Conservation (phyloP, 2,329 filamentous ascomycete species). For the Hypoxylon sp. region DNA sequence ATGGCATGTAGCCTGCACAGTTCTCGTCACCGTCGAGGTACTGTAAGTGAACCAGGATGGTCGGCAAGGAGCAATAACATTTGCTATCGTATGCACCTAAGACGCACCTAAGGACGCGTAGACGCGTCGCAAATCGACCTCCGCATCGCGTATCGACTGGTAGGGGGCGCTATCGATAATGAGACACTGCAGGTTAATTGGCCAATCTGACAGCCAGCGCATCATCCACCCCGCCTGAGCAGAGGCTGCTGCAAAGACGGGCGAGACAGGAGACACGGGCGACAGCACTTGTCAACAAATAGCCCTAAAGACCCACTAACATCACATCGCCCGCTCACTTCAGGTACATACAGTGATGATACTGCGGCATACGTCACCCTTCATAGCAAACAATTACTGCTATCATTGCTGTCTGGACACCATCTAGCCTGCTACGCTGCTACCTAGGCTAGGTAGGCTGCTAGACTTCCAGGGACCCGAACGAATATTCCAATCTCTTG, state of each 20-base stretch:
- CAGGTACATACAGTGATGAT: slow-evolving; percentile 4
- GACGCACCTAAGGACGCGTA: slow-evolving; percentile 34
- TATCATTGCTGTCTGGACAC: not conserved
- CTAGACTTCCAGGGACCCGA: too few relatives aligned
- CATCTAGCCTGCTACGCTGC: too few relatives aligned
- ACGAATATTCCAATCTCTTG: slow-evolving; percentile 15
- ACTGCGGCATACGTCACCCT: slow-evolving; percentile 5
- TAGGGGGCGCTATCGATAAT: slow-evolving; percentile 31
- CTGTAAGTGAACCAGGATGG: not conserved
- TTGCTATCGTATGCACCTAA: not conserved
- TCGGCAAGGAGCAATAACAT: not conserved
- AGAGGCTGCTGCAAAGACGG: too few relatives aligned
- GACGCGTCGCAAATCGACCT: slow-evolving; percentile 36
- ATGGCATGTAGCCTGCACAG: slow-evolving; percentile 14
- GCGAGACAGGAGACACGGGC: too few relatives aligned
- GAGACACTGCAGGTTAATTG: slow-evolving; percentile 27
- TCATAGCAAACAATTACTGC: slow-evolving; percentile 1
- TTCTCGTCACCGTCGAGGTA: not conserved
- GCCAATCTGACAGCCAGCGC: slow-evolving; percentile 32
- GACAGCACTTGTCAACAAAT: slow-evolving; percentile 30
- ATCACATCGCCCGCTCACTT: too few relatives aligned
- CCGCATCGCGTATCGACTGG: slow-evolving; percentile 22
- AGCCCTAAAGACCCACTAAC: not conserved
- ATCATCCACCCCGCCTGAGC: slow-evolving; percentile 40
- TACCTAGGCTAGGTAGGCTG: too few relatives aligned